A percentile compares a stretch with the other conserved stretches of the same genome.
phyloP scores from a whole-genome alignment of 768 basidiomycete genomes.

The Arthromyces matolae region DNA sequence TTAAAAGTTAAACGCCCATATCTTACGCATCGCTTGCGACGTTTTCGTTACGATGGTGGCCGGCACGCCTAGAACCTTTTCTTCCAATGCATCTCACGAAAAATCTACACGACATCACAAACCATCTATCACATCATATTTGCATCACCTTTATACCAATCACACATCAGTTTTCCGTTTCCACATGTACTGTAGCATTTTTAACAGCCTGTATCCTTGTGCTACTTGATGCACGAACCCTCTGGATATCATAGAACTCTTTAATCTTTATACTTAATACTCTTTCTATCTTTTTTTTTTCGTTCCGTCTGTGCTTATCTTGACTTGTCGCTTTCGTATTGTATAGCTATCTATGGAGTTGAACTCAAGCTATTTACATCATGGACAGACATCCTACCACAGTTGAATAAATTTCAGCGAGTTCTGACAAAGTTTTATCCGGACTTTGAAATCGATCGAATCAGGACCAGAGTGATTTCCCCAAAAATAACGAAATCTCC shows the following conservation, averaged over 20 bases:
- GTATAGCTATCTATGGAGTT: no score
- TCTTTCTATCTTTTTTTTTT: background rate
- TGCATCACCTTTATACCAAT: conserved; percentile 5
- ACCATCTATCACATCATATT: conserved; percentile 9
- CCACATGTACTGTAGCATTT: conserved; percentile 9
- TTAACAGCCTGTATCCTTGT: conserved; percentile 6
- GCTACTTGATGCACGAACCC: conserved; percentile 9
- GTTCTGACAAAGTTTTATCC: no score
- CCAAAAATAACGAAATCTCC: background rate
- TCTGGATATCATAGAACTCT: conserved; percentile 12
- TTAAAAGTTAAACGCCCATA: conserved; percentile 23
- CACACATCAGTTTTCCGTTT: background rate
- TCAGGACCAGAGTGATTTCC: background rate
- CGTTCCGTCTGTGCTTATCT: no score
- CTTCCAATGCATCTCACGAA: conserved; percentile 17
- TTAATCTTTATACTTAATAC: conserved; percentile 8
- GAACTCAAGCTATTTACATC: no score
- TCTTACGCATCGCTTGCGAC: conserved; percentile 12
- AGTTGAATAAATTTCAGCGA: background rate
- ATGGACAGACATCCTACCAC: no score
- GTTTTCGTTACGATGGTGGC: conserved; percentile 12
- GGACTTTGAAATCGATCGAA: background rate
- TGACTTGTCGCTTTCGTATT: no score
- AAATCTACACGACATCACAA: conserved; percentile 9
- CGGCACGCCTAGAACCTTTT: conserved; percentile 10